phyloP scores from a whole-genome alignment of 768 basidiomycete genomes.

The Russula earlei region DNA sequence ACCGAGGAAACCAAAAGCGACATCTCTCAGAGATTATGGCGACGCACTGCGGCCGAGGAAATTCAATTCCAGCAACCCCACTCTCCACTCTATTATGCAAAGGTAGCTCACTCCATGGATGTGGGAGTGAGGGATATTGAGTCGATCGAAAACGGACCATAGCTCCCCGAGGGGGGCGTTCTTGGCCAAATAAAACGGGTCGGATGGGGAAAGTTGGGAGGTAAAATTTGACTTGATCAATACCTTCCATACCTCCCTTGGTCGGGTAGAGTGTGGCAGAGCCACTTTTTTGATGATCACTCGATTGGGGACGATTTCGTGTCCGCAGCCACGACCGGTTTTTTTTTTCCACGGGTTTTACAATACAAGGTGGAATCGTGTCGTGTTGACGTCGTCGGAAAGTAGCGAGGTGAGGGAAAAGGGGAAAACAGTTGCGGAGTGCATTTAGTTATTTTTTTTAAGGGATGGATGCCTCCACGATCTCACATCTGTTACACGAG shows the following conservation, averaged over 20 bases:
- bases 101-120: background rate
- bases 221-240: constrained; percentile 12
- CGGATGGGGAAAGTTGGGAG: constrained; percentile 12
- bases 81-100: background rate
- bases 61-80: background rate
- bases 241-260: background rate
- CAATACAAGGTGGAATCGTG: constrained; percentile 5
- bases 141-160: background rate
- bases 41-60: background rate
- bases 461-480: background rate
- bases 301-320: constrained; percentile 8
- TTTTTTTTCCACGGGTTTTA: background rate
- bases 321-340: background rate
- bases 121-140: background rate
- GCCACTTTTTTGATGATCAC: constrained; percentile 1
- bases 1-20: background rate
- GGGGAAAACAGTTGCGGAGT: constrained; percentile 2
- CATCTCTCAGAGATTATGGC: background rate
- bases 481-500: constrained; percentile 4
- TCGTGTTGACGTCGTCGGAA: constrained; percentile 9
- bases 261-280: constrained; percentile 1
- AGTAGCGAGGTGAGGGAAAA: background rate
- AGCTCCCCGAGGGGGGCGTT: constrained; percentile 1
- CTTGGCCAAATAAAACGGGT: background rate
- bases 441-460: background rate